phyloP scores from a whole-genome alignment of 2,329 filamentous ascomycete species.

The Xylariomycetidae sp. region DNA sequence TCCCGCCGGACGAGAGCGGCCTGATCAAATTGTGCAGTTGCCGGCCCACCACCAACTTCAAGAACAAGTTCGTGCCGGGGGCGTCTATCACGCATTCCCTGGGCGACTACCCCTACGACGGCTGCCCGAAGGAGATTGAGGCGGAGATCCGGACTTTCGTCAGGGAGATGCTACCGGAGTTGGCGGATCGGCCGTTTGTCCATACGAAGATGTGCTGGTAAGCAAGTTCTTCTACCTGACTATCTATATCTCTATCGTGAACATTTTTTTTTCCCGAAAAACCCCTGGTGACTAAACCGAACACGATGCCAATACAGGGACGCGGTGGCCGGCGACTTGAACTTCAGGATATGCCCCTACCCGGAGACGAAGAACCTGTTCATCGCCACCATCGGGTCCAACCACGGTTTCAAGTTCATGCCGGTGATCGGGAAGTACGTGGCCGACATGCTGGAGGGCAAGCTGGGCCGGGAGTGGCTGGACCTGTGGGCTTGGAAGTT shows the following conservation, averaged over 20 bases:
- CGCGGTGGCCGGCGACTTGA: conserved; percentile 25
- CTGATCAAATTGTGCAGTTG: conserved; percentile 52
- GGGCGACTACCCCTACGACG: conserved; percentile 24
- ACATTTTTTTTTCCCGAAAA: background rate
- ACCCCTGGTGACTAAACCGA: background rate
- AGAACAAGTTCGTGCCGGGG: conserved; percentile 17
- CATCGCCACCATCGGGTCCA: conserved; percentile 43
- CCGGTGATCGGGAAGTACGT: conserved; percentile 45
- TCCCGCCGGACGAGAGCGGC: conserved; percentile 44
- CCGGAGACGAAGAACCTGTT: conserved; percentile 30
- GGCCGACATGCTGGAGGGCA: conserved; percentile 39
- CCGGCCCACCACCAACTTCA: conserved; percentile 46
- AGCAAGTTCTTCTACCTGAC: conserved; percentile 20
- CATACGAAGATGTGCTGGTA: conserved; percentile 52
- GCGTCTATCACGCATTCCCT: conserved; percentile 16
- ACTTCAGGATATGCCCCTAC: conserved; percentile 17
- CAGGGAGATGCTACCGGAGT: conserved; percentile 42
- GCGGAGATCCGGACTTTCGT: conserved; percentile 47
- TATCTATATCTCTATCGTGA: background rate
- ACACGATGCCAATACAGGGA: conserved; percentile 17
- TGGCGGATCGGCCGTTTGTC: conserved; percentile 44
- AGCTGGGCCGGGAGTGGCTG: conserved; percentile 33
- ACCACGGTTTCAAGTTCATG: conserved; percentile 46
- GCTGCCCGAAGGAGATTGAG: conserved; percentile 46
- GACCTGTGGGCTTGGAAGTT: conserved; percentile 31